phyloP scores from a whole-genome alignment of 306 rosid species.

The Casuarina glauca region DNA sequence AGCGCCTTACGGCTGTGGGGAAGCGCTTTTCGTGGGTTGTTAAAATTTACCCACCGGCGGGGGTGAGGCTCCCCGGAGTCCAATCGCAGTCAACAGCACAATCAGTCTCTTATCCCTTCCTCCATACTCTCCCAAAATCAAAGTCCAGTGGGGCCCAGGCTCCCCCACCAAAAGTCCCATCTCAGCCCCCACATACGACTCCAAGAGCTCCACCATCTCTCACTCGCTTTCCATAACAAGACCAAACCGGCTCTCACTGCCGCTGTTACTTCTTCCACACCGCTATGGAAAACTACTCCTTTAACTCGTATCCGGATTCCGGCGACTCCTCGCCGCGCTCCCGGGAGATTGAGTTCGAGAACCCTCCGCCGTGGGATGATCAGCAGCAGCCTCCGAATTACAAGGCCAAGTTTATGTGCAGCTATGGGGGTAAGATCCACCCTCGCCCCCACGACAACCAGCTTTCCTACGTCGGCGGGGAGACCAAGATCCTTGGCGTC shows the following conservation, averaged over 20 bases:
- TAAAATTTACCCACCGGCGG: no score
- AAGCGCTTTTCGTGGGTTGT: no score
- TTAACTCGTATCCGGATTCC: slow-evolving; percentile 75
- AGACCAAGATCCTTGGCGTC: slow-evolving; percentile 90
- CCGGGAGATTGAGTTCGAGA: slow-evolving; percentile 81
- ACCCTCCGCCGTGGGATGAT: slow-evolving; percentile 86
- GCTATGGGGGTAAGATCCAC: slow-evolving; percentile 95
- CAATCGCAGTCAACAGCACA: slow-evolving; percentile 31
- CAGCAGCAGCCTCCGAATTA: slow-evolving; percentile 52
- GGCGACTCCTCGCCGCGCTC: slow-evolving; percentile 91
- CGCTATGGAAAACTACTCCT: slow-evolving; percentile 70
- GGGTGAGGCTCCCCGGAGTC: neutral
- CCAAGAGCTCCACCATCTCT: neutral
- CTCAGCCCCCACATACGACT: no score
- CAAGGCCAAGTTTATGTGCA: slow-evolving; percentile 85
- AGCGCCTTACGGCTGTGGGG: neutral
- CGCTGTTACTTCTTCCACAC: neutral
- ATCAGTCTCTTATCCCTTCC: slow-evolving; percentile 13
- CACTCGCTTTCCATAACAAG: neutral
- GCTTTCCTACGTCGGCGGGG: slow-evolving; percentile 87
- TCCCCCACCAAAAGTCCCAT: no score
- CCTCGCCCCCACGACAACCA: slow-evolving; percentile 89
- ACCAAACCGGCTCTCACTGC: neutral
- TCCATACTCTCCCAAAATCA: neutral
- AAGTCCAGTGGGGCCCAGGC: neutral